phyloP scores from a whole-genome alignment of 2,329 filamentous ascomycete species.

The Tothia fuscella region DNA sequence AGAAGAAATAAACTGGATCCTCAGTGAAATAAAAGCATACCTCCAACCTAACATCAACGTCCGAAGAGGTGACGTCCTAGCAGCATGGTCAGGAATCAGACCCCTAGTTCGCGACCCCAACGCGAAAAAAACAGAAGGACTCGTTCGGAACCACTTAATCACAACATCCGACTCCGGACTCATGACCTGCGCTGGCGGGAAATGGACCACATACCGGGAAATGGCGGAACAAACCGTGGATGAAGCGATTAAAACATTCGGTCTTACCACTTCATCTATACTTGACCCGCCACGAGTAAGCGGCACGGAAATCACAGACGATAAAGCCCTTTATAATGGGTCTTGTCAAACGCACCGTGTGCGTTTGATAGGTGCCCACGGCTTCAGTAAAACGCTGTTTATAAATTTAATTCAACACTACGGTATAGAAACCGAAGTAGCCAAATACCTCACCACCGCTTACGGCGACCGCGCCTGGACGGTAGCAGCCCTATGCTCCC shows the following conservation, averaged over 20 bases:
- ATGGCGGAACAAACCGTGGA: conserved; percentile 89
- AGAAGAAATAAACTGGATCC: conserved; percentile 78
- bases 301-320: conserved; percentile 57
- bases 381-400: conserved; percentile 81
- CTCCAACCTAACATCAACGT: conserved; percentile 76
- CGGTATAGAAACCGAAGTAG: conserved; percentile 82
- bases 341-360: conserved; percentile 75
- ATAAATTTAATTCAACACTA: conserved; percentile 93
- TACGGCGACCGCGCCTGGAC: conserved; percentile 92
- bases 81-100: conserved; percentile 80
- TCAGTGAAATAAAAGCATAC: conserved; percentile 72
- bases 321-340: conserved; percentile 59
- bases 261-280: conserved; percentile 46
- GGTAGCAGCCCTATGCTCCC: conserved; percentile 66
- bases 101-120: conserved; percentile 79
- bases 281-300: conserved; percentile 53
- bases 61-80: conserved; percentile 73
- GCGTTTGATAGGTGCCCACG: conserved; percentile 70
- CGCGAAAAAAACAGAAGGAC: conserved; percentile 71
- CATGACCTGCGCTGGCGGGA: conserved; percentile 75
- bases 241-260: conserved; percentile 59
- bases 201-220: conserved; percentile 88
- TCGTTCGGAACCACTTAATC: conserved; percentile 78
- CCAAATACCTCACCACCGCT: conserved; percentile 72
- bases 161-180: conserved; percentile 69